Percentiles rank a stretch among this genome's conserved stretches.
Evolutionary conservation across 257 asterid species (phyloP).

Genomic region (Phtheirospermum japonicum): DNA sequence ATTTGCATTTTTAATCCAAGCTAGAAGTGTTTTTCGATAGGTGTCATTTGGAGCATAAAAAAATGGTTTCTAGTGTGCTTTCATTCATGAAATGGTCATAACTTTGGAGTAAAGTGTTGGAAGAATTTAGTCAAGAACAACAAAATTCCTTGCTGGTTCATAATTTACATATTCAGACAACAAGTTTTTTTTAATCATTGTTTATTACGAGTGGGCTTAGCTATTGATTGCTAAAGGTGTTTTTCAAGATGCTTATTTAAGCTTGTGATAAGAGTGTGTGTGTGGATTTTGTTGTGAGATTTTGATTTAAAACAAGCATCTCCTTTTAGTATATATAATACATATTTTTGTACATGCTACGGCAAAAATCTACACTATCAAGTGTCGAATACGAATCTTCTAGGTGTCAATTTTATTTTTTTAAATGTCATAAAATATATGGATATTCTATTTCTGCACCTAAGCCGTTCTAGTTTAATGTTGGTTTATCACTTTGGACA

Average conservation of each 20-base stretch:
- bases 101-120: conserved; percentile 30
- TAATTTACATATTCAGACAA: conserved; percentile 27
- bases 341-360: no score
- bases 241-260: conserved; percentile 34
- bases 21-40: conserved; percentile 21
- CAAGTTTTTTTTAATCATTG: conserved; percentile 5
- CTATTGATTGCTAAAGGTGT: conserved; percentile 22
- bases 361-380: no score
- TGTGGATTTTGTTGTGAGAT: conserved; percentile 29
- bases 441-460: no score
- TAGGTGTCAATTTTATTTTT: no score
- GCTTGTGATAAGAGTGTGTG: conserved; percentile 18
- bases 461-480: no score
- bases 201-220: conserved; percentile 25
- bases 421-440: no score
- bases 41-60: conserved; percentile 35
- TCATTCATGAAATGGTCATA: conserved; percentile 32
- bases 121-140: conserved; percentile 42
- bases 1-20: conserved; percentile 12
- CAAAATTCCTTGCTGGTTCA: conserved; percentile 20
- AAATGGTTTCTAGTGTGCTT: conserved; percentile 29
- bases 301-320: conserved; percentile 35
- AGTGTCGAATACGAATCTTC: no score
- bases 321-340: no score
- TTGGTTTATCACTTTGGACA: no score